Evolutionary conservation across 1,139 yeast species (phyloP).

Genomic region (Debaryomyces robertsiae): DNA sequence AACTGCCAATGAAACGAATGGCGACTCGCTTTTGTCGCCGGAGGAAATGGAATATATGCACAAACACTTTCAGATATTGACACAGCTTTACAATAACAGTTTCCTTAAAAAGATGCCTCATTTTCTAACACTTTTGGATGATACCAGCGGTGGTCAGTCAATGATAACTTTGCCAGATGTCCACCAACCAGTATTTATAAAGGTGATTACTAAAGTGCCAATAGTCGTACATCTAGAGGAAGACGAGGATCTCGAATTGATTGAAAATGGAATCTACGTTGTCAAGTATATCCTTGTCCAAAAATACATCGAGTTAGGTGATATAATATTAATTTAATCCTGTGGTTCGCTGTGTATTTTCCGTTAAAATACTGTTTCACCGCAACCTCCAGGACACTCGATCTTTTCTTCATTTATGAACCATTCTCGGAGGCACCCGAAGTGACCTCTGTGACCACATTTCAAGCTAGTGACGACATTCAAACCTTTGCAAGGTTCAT

Average conservation of each 20-base stretch:
- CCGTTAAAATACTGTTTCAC: conserved; percentile 18
- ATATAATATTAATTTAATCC: conserved; percentile 40
- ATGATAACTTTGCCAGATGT: conserved; percentile 83
- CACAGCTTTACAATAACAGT: conserved; percentile 66
- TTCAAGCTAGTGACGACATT: conserved; percentile 61
- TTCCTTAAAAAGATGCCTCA: conserved; percentile 71
- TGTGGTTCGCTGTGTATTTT: not conserved
- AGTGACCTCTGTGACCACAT: conserved; percentile 92
- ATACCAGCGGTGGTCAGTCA: conserved; percentile 69
- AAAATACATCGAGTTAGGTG: conserved; percentile 42
- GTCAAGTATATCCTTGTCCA: conserved; percentile 64
- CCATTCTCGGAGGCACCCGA: conserved; percentile 80
- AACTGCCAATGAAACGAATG: conserved; percentile 25
- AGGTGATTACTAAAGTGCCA: conserved; percentile 43
- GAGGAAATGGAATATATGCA: conserved; percentile 65
- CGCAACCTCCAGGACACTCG: conserved; percentile 85
- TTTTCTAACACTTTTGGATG: conserved; percentile 71
- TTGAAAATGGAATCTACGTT: conserved; percentile 71
- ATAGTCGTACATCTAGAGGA: conserved; percentile 48
- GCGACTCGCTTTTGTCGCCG: conserved; percentile 44
- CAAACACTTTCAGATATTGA: conserved; percentile 64
- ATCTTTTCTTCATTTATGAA: conserved; percentile 61
- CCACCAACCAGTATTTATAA: conserved; percentile 73
- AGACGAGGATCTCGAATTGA: conserved; percentile 65
- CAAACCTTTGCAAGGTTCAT: conserved; percentile 75